Conservation (phyloP, 352 stramenopile species). For the Thraustochytrium sp. region DNA sequence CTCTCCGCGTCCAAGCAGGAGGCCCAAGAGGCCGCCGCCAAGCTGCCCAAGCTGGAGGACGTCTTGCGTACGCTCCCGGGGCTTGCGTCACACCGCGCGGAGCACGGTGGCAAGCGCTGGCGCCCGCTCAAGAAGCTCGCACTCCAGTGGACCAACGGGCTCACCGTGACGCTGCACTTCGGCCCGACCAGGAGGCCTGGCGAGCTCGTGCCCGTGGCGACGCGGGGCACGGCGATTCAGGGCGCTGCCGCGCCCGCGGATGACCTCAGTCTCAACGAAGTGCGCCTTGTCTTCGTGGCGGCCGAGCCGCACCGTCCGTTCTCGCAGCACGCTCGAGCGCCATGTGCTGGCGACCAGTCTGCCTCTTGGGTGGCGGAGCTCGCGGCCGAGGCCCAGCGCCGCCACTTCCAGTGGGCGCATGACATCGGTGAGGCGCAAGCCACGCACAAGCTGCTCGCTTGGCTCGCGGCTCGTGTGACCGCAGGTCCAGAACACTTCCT, state of each 20-base stretch:
- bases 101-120: slow-evolving; percentile 6
- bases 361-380: background rate
- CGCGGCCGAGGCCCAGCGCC: background rate
- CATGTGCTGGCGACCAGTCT: background rate
- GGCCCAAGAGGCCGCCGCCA: background rate
- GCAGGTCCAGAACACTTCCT: background rate
- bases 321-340: background rate
- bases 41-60: background rate
- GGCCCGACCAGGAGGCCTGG: background rate
- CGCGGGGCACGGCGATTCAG: background rate
- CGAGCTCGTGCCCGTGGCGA: too few relatives aligned
- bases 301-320: background rate
- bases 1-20: too few relatives aligned
- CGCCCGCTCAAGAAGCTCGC: background rate
- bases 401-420: background rate
- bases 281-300: background rate
- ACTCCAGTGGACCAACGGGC: background rate
- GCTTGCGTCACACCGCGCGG: background rate
- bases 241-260: background rate
- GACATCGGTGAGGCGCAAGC: background rate
- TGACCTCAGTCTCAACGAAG: background rate
- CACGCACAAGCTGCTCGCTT: background rate
- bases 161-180: background rate
- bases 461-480: background rate
- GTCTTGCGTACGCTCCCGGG: background rate